Evolutionary conservation across 2,329 filamentous ascomycete genomes (phyloP).

Genomic region (Cercospora brassicicola): DNA sequence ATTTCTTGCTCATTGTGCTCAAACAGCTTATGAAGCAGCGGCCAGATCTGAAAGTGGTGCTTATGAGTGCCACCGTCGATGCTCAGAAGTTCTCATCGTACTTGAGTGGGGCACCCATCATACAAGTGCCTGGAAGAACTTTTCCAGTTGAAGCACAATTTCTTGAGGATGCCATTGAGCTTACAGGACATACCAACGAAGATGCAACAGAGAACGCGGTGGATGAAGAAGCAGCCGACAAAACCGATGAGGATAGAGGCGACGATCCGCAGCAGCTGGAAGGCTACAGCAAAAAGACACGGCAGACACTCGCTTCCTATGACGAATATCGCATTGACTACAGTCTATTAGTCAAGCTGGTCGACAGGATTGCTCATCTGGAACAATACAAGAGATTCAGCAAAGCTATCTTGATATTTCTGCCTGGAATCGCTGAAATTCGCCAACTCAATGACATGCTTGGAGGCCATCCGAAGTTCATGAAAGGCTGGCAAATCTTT

Average conservation of each 20-base stretch:
- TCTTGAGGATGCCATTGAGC: constrained; percentile 87
- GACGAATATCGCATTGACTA: constrained; percentile 93
- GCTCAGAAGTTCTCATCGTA: constrained; percentile 89
- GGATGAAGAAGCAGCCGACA: constrained; percentile 46
- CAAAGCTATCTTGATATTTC: constrained; percentile 88
- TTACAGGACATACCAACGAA: constrained; percentile 71
- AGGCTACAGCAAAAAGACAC: constrained; percentile 74
- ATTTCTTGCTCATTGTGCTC: constrained; percentile 90
- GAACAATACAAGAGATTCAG: constrained; percentile 69
- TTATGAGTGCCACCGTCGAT: constrained; percentile 98
- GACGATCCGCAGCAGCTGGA: constrained; percentile 65
- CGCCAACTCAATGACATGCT: constrained; percentile 75
- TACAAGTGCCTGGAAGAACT: constrained; percentile 88
- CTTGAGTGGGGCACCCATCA: constrained; percentile 77
- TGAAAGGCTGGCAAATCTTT: constrained; percentile 77
- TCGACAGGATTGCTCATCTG: constrained; percentile 72
- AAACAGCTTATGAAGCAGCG: constrained; percentile 75
- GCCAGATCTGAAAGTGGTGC: constrained; percentile 82
- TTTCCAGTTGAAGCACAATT: constrained; percentile 88
- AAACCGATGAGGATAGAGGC: constrained; percentile 43
- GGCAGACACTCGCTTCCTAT: constrained; percentile 70
- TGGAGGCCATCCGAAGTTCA: constrained; percentile 72
- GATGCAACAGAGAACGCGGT: constrained; percentile 56
- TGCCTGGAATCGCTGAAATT: constrained; percentile 85
- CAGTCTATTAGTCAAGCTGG: constrained; percentile 76